Conservation (phyloP, 352 stramenopile species). For the Phytophthora palmivora region DNA sequence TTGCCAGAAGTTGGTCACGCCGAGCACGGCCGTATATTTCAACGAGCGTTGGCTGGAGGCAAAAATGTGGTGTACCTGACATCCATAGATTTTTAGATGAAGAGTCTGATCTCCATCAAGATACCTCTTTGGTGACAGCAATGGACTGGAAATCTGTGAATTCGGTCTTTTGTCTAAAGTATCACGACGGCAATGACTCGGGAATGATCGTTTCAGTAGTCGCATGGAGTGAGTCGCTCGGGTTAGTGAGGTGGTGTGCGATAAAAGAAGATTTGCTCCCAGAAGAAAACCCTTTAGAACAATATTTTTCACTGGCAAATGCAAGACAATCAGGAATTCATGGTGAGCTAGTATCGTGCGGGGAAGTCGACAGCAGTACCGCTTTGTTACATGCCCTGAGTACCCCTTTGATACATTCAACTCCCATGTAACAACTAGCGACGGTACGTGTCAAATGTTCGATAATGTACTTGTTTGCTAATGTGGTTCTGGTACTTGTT, state of each 20-base stretch:
- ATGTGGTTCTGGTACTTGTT: background rate
- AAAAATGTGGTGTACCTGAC: background rate
- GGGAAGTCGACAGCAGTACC: conserved; percentile 4
- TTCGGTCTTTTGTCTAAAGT: conserved; percentile 20
- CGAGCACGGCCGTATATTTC: conserved; percentile 8
- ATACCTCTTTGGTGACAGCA: background rate
- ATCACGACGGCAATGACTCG: background rate
- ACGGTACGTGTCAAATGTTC: conserved; percentile 4
- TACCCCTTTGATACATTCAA: background rate
- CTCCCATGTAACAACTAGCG: background rate
- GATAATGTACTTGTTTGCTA: background rate
- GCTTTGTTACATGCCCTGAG: conserved; percentile 11
- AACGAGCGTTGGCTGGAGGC: background rate
- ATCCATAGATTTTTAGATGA: conserved; percentile 18
- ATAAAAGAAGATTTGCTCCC: conserved; percentile 3
- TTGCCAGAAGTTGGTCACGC: conserved; percentile 27
- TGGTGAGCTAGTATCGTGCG: conserved; percentile 17
- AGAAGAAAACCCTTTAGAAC: background rate
- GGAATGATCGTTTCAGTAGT: conserved; percentile 14
- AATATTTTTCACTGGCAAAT: conserved; percentile 25
- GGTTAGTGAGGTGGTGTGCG: conserved; percentile 14
- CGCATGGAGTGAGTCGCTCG: conserved; percentile 17
- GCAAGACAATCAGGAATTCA: conserved; percentile 19
- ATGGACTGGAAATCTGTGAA: conserved; percentile 27
- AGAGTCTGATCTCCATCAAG: conserved; percentile 8